These are phyloP conservation scores for Curvularia sp. DNA, from an alignment of 2,329 filamentous ascomycete species.

Conservation along the genomic window DNA sequence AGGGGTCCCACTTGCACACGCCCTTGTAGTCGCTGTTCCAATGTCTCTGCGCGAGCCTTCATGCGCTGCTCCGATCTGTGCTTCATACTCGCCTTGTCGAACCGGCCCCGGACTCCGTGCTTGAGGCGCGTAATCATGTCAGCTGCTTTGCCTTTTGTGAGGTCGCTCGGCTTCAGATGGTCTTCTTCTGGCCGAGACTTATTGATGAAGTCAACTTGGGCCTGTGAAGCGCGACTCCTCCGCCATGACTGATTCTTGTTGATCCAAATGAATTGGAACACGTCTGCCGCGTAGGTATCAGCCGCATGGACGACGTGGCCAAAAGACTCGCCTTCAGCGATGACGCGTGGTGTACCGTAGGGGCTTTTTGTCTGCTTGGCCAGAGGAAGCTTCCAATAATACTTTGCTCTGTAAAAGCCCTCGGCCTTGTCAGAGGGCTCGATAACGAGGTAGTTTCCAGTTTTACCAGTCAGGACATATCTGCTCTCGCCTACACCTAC, in stretches of 20 bases:
- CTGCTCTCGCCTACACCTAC: conserved; percentile 74
- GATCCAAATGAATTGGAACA: conserved; percentile 73
- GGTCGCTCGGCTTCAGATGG: conserved; percentile 60
- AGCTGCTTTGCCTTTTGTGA: conserved; percentile 80
- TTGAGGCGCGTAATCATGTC: conserved; percentile 95
- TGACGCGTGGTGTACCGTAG: conserved; percentile 71
- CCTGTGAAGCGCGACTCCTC: conserved; percentile 63
- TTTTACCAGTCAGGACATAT: conserved; percentile 72
- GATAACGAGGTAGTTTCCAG: conserved; percentile 66
- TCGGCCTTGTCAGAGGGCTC: conserved; percentile 53
- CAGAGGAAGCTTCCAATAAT: conserved; percentile 51
- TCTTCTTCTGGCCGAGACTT: conserved; percentile 65
- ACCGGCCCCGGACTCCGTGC: conserved; percentile 74
- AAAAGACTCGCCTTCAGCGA: conserved; percentile 72
- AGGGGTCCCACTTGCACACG: conserved; percentile 59
- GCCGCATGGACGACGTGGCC: conserved; percentile 80
- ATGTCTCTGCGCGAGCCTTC: conserved; percentile 58
- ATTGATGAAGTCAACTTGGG: conserved; percentile 73
- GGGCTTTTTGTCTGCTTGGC: conserved; percentile 56
- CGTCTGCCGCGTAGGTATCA: conserved; percentile 76
- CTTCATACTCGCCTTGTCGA: conserved; percentile 46
- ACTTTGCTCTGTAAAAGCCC: conserved; percentile 50
- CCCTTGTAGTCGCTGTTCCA: conserved; percentile 51
- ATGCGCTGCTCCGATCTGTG: conserved; percentile 35
- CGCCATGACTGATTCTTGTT: conserved; percentile 74